phyloP scores from a whole-genome alignment of 345 rosid species.

The Hibiscus tridactylites region DNA sequence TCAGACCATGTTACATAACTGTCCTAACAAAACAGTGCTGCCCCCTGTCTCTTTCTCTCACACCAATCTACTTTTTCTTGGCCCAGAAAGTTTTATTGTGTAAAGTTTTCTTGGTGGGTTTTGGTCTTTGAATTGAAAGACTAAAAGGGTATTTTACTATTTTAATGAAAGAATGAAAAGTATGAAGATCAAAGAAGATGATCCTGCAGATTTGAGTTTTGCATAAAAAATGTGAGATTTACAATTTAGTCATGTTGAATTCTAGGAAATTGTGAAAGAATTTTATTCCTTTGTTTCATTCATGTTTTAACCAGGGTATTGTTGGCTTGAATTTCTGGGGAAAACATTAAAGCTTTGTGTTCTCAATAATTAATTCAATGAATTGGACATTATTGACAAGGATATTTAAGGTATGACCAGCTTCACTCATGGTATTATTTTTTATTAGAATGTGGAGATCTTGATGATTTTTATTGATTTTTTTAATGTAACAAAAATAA shows the following conservation, averaged over 20 bases:
- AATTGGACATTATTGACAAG: neutral
- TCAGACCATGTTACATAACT: neutral
- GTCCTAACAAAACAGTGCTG: too few relatives aligned
- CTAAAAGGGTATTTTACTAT: neutral
- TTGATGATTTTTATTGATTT: too few relatives aligned
- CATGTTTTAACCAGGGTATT: conserved; percentile 2
- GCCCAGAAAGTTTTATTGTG: neutral
- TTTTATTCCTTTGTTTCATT: neutral
- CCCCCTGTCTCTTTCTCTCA: neutral
- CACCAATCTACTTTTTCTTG: conserved; percentile 8
- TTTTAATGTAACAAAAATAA: too few relatives aligned
- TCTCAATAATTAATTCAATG: neutral
- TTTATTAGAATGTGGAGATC: too few relatives aligned
- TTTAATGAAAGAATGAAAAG: neutral
- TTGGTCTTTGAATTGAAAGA: conserved; percentile 14
- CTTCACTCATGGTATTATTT: too few relatives aligned
- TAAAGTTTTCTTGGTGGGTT: conserved; percentile 28
- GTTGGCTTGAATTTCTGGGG: neutral
- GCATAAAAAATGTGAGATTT: neutral
- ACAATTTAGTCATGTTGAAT: conserved; percentile 11
- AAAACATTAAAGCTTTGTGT: neutral
- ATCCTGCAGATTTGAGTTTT: conserved; percentile 6
- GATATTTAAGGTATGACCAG: neutral
- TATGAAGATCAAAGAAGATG: conserved; percentile 25
- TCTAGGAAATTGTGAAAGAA: neutral